Evolutionary conservation across 176 grass and related monocot species (phyloP), one percentile per base, ranked within the genome.

Genomic region (Aegilops longissima): DNA sequence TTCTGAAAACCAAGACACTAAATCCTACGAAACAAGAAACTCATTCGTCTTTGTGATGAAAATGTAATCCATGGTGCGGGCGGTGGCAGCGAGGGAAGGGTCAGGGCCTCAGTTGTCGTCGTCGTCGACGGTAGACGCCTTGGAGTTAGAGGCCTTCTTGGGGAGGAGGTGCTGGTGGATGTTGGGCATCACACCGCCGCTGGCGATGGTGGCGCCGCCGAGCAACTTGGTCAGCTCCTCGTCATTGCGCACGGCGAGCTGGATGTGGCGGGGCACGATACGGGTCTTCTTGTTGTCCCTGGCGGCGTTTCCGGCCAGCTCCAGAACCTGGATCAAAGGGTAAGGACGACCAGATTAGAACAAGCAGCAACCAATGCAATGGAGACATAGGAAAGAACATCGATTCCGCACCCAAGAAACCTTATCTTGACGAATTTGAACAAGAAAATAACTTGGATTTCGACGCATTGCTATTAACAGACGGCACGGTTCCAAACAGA

Each of bases 231-330:
- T 92, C n/a, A 98, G 40, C 76, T 98, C 96, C 66, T 96, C 92
- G 59, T 98, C 92, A 34, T 98, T 98, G 31, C 93, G 71, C 0
- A 96, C 92, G 0, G 92, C 92, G 2, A 96, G 83, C 81, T 98
- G 92, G 86, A 98, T 98, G 91, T 98, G 96, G 23, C 93, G 93
- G 0, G 93, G 90, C 86, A 94, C 93, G 61, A 98, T 95, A 23
- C 90, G 90, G 2, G 92, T 94, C 86, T 95, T 98, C 91, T 98
- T 98, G 92, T 98, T 98, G 58, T 98, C 93, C 24, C 93, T 82
- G 5, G 93, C 96, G 5, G 93, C 93, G 20, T 98, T 98, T 0
- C 96, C 92, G 0, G 96, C 96, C 1, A 98, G 80, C 83, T 98
- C 96, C 0, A 95, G 52, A 0, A 98, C 96, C 93, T 95, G 65